phyloP scores from a whole-genome alignment of 306 rosid species.

The Hylodesmum podocarpum region DNA sequence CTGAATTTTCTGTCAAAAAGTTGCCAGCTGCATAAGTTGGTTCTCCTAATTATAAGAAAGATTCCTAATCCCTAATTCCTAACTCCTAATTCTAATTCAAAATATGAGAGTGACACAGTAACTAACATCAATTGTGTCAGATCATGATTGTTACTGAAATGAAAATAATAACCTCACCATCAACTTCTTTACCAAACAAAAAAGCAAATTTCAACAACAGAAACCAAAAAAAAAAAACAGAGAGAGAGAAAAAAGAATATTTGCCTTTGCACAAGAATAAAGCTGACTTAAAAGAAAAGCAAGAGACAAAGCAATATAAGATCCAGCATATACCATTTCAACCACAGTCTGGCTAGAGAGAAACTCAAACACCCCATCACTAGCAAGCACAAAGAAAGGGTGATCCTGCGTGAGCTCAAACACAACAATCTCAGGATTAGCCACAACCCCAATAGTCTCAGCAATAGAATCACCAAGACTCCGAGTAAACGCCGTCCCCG shows the following conservation, averaged over 20 bases:
- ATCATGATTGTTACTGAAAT: constrained; percentile 19
- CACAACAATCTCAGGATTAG: constrained; percentile 88
- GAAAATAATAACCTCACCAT: constrained; percentile 22
- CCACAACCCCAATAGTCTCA: constrained; percentile 94
- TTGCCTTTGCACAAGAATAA: constrained; percentile 13
- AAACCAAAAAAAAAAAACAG: background rate
- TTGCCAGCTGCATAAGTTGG: background rate
- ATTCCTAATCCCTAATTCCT: constrained; percentile 6
- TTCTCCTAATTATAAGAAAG: background rate
- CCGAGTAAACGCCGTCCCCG: constrained; percentile 96
- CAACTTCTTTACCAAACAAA: constrained; percentile 14
- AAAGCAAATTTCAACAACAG: constrained; percentile 30
- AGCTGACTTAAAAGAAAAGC: constrained; percentile 19
- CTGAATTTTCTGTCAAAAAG: background rate
- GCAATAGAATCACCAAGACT: constrained; percentile 96
- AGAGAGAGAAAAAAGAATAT: constrained; percentile 19
- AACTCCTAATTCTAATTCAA: background rate
- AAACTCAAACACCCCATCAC: constrained; percentile 99
- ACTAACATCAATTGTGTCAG: background rate
- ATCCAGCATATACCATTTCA: constrained; percentile 79
- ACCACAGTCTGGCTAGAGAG: constrained; percentile 92
- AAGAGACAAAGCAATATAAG: constrained; percentile 23
- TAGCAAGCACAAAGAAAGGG: constrained; percentile 94
- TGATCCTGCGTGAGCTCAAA: constrained; percentile 76
- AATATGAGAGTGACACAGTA: background rate